These are phyloP conservation scores for Pleurotus pulmonarius DNA, from an alignment of 768 basidiomycete species.

Conservation along the genomic window DNA sequence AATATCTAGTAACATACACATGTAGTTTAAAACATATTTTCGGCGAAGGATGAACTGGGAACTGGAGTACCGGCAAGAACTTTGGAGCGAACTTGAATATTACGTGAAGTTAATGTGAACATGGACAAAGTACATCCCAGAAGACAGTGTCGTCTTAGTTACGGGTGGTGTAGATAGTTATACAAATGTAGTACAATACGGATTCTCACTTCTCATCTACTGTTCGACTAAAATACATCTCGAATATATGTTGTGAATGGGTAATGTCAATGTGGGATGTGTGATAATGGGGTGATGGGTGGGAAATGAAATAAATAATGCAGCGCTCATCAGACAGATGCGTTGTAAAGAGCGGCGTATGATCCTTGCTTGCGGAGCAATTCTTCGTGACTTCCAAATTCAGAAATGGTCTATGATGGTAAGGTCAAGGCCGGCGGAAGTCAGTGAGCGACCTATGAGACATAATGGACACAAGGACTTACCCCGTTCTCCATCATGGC, in stretches of 20 bases:
- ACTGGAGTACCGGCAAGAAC: too few species aligned
- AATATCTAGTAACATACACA: too few species aligned
- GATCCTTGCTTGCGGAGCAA: slow-evolving; percentile 55
- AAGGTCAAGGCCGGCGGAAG: background rate
- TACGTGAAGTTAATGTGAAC: too few species aligned
- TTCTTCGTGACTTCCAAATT: slow-evolving; percentile 74
- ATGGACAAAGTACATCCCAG: background rate
- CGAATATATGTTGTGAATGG: background rate
- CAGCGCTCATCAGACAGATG: slow-evolving; percentile 47
- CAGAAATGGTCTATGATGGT: slow-evolving; percentile 55
- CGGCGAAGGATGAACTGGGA: too few species aligned
- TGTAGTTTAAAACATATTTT: too few species aligned
- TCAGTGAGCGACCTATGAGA: slow-evolving; percentile 6
- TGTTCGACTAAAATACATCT: slow-evolving; percentile 8
- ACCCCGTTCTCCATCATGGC: slow-evolving; percentile 83
- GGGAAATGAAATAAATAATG: background rate
- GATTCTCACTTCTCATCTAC: background rate
- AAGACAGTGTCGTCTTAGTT: background rate
- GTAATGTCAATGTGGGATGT: slow-evolving; percentile 1
- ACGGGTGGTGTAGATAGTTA: background rate
- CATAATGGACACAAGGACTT: slow-evolving; percentile 15
- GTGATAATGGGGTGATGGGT: background rate
- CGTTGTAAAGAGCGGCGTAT: slow-evolving; percentile 68
- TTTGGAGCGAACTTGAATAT: too few species aligned
- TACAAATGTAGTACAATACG: slow-evolving; percentile 1